These are phyloP conservation scores for Pseudocercospora musae DNA, from an alignment of 2,329 filamentous ascomycete species.

Conservation along the genomic window DNA sequence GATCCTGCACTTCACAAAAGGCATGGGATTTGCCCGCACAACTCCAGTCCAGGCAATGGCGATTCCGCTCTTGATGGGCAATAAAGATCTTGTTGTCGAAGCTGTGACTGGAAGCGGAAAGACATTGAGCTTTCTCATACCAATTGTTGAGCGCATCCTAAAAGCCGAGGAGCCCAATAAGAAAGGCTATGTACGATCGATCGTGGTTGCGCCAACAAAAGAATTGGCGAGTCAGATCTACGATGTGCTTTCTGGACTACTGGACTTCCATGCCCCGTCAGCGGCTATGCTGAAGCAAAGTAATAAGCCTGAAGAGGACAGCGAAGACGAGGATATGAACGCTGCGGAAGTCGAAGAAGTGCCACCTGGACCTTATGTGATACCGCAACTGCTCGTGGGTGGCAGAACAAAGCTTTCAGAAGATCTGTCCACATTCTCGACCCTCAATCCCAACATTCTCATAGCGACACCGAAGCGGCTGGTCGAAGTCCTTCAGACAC, in stretches of 20 bases:
- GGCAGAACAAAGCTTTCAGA: slow-evolving; percentile 77
- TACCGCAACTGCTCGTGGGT: slow-evolving; percentile 85
- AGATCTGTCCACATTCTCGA: slow-evolving; percentile 80
- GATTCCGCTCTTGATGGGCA: slow-evolving; percentile 80
- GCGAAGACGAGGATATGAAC: slow-evolving; percentile 41
- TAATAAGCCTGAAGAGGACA: slow-evolving; percentile 34
- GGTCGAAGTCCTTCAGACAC: slow-evolving; percentile 81
- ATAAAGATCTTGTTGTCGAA: slow-evolving; percentile 92
- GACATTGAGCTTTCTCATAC: slow-evolving; percentile 80
- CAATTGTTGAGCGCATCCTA: slow-evolving; percentile 76
- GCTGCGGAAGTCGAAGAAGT: slow-evolving; percentile 44
- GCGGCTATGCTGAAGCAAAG: slow-evolving; percentile 61
- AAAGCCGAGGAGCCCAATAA: slow-evolving; percentile 78
- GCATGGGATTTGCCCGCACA: slow-evolving; percentile 82
- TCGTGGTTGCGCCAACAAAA: slow-evolving; percentile 87
- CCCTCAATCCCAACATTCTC: slow-evolving; percentile 79
- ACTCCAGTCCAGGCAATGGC: slow-evolving; percentile 94
- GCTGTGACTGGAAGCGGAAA: slow-evolving; percentile 89
- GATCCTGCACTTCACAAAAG: slow-evolving; percentile 77
- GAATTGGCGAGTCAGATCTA: slow-evolving; percentile 91
- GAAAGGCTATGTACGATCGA: slow-evolving; percentile 83
- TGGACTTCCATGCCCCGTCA: slow-evolving; percentile 80
- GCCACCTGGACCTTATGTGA: slow-evolving; percentile 52
- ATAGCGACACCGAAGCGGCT: slow-evolving; percentile 89
- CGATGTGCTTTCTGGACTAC: slow-evolving; percentile 69